Evolutionary conservation across 306 rosid genomes (phyloP), one percentile per base, ranked within the genome.

Genomic region (Cucumis sativus): DNA sequence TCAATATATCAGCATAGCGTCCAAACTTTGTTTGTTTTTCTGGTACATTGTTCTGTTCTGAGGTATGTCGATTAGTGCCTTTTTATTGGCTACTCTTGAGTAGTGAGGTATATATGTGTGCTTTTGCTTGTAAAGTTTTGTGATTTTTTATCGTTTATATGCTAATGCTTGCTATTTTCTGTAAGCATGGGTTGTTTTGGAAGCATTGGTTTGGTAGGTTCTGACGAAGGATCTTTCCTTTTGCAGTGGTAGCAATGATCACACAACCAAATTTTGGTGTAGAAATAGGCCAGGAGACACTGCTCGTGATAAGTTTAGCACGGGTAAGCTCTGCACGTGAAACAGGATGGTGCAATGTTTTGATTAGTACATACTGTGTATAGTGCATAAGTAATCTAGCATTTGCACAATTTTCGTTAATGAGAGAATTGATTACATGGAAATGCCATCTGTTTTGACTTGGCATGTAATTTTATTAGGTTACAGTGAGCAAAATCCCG

Each of bases 211-310:
- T 51, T 11, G 12, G 10, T 52, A 33, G 41, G 56, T 58, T 57
- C 71, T 76, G 66, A 76, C 0, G 10, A 10, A 43, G 4, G 9
- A 39, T 40, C 30, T 52, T 52, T 65, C 83, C 73, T 83, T 65
- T 67, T 89, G 85, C 97, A 95, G 98, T 86, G 99, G 99, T 74
- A 95, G 99, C 97, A 89, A 92, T 82, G 97, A 95, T 88, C 99
- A 95, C 78, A 90, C 97, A 62, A 95, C 99, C 7, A 95, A 86
- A 86, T 95, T 95, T 84, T 95, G 99, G 97, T 90, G 97, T 83
- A 84, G 99, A 88, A 90, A 95, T 80, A 88, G 99, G 86, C 99
- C 99, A 30, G 99, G 99, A 45, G 99, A 95, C 88, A 86, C 86
- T 63, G 88, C 82, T 37, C 97, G 93, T 60, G 98, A 92, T 83